Base-by-base conservation (phyloP, 2,329 filamentous ascomycete genomes). In the Clonostachys rhizophaga region DNA sequence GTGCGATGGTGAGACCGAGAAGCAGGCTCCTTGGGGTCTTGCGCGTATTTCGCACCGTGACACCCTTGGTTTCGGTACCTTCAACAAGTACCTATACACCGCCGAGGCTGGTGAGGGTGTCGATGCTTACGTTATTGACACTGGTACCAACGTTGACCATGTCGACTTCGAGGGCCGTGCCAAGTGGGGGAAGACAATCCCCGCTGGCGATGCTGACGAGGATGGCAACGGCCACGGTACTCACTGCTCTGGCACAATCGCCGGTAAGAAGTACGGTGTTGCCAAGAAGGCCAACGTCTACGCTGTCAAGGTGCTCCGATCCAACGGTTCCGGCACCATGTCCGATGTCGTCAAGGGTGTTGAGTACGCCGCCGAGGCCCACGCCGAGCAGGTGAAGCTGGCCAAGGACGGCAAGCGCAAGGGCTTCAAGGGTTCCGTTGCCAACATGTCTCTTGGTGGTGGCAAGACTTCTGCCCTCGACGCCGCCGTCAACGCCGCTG, bases 191-290 rank as follows among this genome's bases (percentile, higher is more conserved):
- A 94, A 95, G 83, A 99, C 94, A 57, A 91, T 99, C 59, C 95
- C 95, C 52, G 57, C 69, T 43, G 85, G 84, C 52, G 91, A 99
- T 65, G 85, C 79, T 44, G 94, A 99, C 65, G 78, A 82, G 58
- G 94, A 99, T 73, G 94, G 94, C 69, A 99, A 99, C 62, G 94
- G 94, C 52, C 94, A 99, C 78, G 94, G 94, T 61, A 99, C 94
- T 62, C 94, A 99, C 81, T 99, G 94, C 84, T 97, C 94, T 54
- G 94, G 94, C 60, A 99, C 95, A 53, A 86, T 99, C 61, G 94
- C 89, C 55, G 94, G 95, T 67, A 95, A 94, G 84, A 96, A 96
- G 79, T 99, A 96, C 66, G 94, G 94, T 82, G 94, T 99, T 54
- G 92, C 94, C 68, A 99, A 99, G 86, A 96, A 97, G 83, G 94